Conservation (phyloP, 202 grass and related monocot genomes). For the Zizania palustris region DNA sequence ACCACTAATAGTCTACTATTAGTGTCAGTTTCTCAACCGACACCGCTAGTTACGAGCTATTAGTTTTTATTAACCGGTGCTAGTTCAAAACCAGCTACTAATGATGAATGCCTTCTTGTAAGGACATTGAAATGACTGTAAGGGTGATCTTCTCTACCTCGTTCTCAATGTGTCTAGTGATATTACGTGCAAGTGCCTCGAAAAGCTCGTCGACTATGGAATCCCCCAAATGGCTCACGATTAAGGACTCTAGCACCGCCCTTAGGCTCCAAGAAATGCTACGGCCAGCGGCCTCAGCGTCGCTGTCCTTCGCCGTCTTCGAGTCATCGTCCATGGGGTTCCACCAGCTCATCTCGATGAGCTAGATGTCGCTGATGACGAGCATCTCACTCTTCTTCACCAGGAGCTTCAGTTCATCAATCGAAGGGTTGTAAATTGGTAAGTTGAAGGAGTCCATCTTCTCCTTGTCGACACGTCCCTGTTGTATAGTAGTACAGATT, state of each 20-base stretch:
- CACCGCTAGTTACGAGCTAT: no score
- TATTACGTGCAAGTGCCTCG: slow-evolving; percentile 14
- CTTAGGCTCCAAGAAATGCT: slow-evolving; percentile 15
- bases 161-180: slow-evolving; percentile 26
- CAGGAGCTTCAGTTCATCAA: slow-evolving; percentile 38
- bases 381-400: slow-evolving; percentile 24
- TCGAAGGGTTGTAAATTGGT: slow-evolving; percentile 45
- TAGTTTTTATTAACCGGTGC: no score
- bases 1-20: no score
- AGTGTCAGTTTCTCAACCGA: no score
- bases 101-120: background rate
- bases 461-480: slow-evolving; percentile 38
- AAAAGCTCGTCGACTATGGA: slow-evolving; percentile 51
- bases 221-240: slow-evolving; percentile 39
- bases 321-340: slow-evolving; percentile 24
- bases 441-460: slow-evolving; percentile 47
- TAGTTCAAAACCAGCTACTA: no score
- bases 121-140: background rate
- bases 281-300: background rate
- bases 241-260: slow-evolving; percentile 37
- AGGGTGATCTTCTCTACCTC: background rate
- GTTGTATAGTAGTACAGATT: no score
- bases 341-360: slow-evolving; percentile 40
- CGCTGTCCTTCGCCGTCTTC: background rate
- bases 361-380: background rate